Percentiles rank a stretch among this genome's conserved stretches.
Conservation (phyloP, 345 rosid genomes). For the Citrus trifoliata region DNA sequence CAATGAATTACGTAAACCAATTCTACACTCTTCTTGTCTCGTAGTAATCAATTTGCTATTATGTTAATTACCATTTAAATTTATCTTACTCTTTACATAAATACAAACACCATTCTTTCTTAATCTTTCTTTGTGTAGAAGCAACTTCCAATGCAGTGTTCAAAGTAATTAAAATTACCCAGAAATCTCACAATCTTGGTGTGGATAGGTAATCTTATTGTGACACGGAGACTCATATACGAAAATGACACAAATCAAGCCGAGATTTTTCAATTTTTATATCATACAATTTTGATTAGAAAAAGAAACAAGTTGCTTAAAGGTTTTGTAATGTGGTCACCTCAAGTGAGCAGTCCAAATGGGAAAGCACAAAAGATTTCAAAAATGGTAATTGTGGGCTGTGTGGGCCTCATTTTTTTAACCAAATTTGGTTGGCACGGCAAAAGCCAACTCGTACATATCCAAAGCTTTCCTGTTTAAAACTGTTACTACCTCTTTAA, state of each 20-base stretch:
- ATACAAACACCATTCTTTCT: not conserved
- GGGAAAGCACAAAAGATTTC: not conserved
- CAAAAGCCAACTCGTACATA: slow-evolving; percentile 17
- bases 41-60: not conserved
- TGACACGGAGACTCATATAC: slow-evolving; percentile 2
- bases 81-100: too few relatives aligned
- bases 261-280: not conserved
- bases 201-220: not conserved
- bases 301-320: not conserved
- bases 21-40: not conserved
- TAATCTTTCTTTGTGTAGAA: not conserved
- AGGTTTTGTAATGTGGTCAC: not conserved
- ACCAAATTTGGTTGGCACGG: slow-evolving; percentile 19
- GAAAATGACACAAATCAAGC: not conserved
- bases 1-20: slow-evolving; percentile 8
- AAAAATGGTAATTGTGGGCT: slow-evolving; percentile 17
- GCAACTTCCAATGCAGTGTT: not conserved
- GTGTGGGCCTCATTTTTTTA: slow-evolving; percentile 10
- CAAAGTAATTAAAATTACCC: not conserved
- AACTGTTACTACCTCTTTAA: not conserved
- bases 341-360: not conserved
- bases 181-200: not conserved
- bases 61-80: not conserved
- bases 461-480: not conserved
- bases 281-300: not conserved